Conservation (phyloP, 768 basidiomycete genomes). For the Leccinum uliginosum region DNA sequence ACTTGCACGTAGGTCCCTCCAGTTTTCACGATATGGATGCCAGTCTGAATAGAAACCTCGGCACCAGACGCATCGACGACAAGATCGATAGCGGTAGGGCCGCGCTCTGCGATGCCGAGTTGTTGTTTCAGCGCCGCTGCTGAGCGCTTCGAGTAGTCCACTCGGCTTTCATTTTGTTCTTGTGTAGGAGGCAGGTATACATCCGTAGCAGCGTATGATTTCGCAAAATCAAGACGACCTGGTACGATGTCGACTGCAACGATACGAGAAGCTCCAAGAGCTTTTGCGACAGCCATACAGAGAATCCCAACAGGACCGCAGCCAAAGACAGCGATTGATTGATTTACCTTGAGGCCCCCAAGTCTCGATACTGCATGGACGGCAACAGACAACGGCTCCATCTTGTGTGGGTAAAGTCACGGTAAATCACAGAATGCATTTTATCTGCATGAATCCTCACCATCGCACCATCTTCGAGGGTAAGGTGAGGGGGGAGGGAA, state of each 20-base stretch:
- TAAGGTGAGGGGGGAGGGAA: conserved; percentile 74
- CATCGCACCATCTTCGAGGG: conserved; percentile 94
- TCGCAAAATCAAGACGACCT: conserved; percentile 81
- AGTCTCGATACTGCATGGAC: conserved; percentile 83
- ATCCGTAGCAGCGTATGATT: conserved; percentile 78
- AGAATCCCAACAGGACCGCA: conserved; percentile 87
- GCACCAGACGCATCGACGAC: conserved; percentile 93
- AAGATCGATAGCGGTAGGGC: conserved; percentile 70
- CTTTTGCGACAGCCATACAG: conserved; percentile 94
- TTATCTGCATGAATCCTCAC: conserved; percentile 34
- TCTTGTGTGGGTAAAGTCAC: conserved; percentile 40
- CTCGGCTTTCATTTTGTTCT: conserved; percentile 60
- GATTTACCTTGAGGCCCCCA: conserved; percentile 65
- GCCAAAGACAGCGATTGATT: conserved; percentile 82
- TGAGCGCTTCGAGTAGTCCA: conserved; percentile 70
- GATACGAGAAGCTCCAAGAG: conserved; percentile 79
- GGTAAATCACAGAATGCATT: neutral
- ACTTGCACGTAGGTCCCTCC: conserved; percentile 77
- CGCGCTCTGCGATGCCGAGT: conserved; percentile 68
- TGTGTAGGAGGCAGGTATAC: conserved; percentile 57
- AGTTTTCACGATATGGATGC: conserved; percentile 64
- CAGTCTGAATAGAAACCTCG: conserved; percentile 88
- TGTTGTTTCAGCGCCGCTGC: conserved; percentile 60
- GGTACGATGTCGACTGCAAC: conserved; percentile 81
- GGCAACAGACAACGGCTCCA: conserved; percentile 92